A percentile compares a stretch with the other conserved stretches of the same genome.
Evolutionary conservation across 2,329 filamentous ascomycete species (phyloP).

Genomic region (Fusarium buharicum): DNA sequence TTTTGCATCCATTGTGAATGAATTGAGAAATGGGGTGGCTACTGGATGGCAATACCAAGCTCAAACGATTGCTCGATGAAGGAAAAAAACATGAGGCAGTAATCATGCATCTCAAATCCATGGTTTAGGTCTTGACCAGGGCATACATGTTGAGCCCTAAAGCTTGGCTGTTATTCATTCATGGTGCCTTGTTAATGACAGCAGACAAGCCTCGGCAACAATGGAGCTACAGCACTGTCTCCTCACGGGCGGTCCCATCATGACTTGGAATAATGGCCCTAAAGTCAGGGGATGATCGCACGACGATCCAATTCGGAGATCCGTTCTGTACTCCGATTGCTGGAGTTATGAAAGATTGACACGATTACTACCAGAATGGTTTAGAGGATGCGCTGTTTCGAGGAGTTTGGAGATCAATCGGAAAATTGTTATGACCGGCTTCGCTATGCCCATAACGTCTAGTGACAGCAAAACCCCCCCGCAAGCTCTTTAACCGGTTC

Average conservation of each 20-base stretch:
- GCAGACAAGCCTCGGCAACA: neutral
- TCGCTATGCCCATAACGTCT: neutral
- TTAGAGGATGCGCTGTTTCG: neutral
- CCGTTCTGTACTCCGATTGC: slow-evolving; percentile 7
- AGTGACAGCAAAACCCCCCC: neutral
- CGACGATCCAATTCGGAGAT: neutral
- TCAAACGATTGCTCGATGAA: neutral
- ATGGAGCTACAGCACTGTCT: neutral
- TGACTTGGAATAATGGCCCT: neutral
- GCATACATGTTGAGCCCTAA: neutral
- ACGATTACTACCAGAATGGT: slow-evolving; percentile 4
- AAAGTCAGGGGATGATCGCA: neutral
- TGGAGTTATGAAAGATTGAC: slow-evolving; percentile 6
- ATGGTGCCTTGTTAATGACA: neutral
- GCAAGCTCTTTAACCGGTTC: neutral
- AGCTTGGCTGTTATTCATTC: too few relatives aligned
- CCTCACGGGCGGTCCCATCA: neutral
- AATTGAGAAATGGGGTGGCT: neutral
- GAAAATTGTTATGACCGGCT: neutral
- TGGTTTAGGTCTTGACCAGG: neutral
- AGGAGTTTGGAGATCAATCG: slow-evolving; percentile 4
- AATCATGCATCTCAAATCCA: neutral
- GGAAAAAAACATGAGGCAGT: neutral
- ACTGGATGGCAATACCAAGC: neutral
- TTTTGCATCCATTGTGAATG: neutral